phyloP scores from a whole-genome alignment of 2,329 filamentous ascomycete species.

The Stagonosporopsis rhizophila region DNA sequence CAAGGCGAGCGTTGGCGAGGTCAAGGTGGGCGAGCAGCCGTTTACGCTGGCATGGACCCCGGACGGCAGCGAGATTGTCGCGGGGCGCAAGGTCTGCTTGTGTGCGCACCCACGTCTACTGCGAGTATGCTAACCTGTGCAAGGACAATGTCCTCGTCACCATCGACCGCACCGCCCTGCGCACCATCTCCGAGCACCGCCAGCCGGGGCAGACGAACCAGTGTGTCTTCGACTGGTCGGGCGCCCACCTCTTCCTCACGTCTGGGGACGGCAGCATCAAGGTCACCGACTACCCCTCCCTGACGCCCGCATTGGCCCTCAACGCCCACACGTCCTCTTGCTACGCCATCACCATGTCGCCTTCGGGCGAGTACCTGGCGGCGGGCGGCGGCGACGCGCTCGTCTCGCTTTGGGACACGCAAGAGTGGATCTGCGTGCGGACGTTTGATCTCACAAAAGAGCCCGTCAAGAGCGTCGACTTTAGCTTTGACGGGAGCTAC shows the following conservation, averaged over 20 bases:
- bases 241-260: constrained; percentile 72
- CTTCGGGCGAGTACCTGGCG: constrained; percentile 73
- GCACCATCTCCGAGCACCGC: constrained; percentile 64
- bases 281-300: constrained; percentile 62
- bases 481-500: constrained; percentile 80
- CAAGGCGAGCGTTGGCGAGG: constrained; percentile 73
- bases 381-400: constrained; percentile 78
- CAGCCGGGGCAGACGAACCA: constrained; percentile 74
- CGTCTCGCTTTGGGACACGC: constrained; percentile 79
- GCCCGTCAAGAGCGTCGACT: constrained; percentile 74
- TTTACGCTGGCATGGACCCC: constrained; percentile 78
- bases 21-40: constrained; percentile 67
- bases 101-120: background rate
- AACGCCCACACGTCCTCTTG: constrained; percentile 78
- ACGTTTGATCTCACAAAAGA: constrained; percentile 74
- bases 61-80: constrained; percentile 72
- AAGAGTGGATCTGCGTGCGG: constrained; percentile 76
- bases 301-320: constrained; percentile 62
- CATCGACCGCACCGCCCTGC: constrained; percentile 66
- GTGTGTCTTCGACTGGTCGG: constrained; percentile 76
- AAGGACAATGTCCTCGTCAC: constrained; percentile 71
- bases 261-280: constrained; percentile 75
- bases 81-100: constrained; percentile 72
- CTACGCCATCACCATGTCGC: constrained; percentile 72
- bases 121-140: background rate